Evolutionary conservation across 306 rosid species (phyloP).

Genomic region (Corylus avellana): DNA sequence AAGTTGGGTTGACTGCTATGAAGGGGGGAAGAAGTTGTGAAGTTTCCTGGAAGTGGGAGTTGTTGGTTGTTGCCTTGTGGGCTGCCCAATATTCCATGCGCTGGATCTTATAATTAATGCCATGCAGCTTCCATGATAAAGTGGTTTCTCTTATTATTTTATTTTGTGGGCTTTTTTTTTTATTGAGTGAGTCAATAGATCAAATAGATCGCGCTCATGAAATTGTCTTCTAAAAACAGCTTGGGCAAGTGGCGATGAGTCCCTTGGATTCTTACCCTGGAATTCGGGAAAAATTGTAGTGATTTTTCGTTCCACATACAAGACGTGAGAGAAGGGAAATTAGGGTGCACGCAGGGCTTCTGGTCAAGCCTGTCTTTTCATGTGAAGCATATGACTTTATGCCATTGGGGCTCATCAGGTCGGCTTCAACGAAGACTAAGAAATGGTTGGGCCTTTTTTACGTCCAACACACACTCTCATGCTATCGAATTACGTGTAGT

Average conservation of each 20-base stretch:
- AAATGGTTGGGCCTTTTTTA: too few relatives aligned
- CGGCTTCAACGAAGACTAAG: too few relatives aligned
- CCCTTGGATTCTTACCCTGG: too few relatives aligned
- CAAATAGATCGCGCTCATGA: not conserved
- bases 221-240: not conserved
- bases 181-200: too few relatives aligned
- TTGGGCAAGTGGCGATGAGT: not conserved
- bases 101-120: not conserved
- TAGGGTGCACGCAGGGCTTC: not conserved
- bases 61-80: not conserved
- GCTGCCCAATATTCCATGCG: conserved; percentile 3
- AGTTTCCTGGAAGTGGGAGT: conserved; percentile 24
- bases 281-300: too few relatives aligned
- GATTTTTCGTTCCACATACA: not conserved
- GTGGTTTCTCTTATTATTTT: not conserved
- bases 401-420: too few relatives aligned
- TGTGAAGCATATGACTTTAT: not conserved
- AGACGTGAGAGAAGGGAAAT: not conserved
- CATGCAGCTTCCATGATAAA: conserved; percentile 20
- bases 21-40: not conserved
- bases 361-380: not conserved
- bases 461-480: too few relatives aligned
- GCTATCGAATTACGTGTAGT: too few relatives aligned
- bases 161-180: too few relatives aligned
- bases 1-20: not conserved